Conservation (phyloP, 2,329 filamentous ascomycete species). For the Alternaria ventricosa region DNA sequence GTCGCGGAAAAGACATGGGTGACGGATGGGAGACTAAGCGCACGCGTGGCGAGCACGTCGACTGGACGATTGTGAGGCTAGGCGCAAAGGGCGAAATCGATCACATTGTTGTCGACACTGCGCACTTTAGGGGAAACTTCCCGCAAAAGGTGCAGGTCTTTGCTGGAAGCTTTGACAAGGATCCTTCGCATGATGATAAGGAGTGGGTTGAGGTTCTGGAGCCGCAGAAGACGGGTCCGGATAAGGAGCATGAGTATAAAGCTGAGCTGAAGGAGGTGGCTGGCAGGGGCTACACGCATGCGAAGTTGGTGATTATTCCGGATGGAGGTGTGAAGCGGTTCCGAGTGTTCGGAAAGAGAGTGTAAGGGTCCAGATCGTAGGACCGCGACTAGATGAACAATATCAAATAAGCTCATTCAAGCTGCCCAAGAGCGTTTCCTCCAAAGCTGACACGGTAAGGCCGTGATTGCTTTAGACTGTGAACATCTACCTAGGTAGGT, state of each 20-base stretch:
- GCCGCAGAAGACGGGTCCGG: conserved; percentile 73
- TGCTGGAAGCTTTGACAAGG: conserved; percentile 64
- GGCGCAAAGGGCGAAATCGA: conserved; percentile 70
- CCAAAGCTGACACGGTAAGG: too few species aligned
- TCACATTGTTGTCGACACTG: conserved; percentile 77
- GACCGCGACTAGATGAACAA: background rate
- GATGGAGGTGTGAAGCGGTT: conserved; percentile 92
- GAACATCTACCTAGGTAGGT: background rate
- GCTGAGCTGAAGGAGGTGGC: conserved; percentile 55
- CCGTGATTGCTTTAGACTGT: background rate
- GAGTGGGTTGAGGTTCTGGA: conserved; percentile 71
- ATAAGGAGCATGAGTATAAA: conserved; percentile 72
- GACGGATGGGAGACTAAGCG: conserved; percentile 87
- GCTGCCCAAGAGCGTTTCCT: background rate
- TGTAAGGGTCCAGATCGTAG: conserved; percentile 2
- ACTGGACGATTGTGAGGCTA: conserved; percentile 81
- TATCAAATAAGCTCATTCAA: background rate
- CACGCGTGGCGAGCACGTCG: conserved; percentile 74
- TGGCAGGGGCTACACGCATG: conserved; percentile 73
- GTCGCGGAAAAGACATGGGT: conserved; percentile 82
- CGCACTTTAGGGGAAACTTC: conserved; percentile 84
- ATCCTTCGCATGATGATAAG: conserved; percentile 63
- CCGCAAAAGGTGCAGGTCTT: conserved; percentile 75
- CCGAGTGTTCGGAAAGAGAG: conserved; percentile 70
- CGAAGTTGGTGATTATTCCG: conserved; percentile 90